Base-by-base conservation (phyloP, 345 rosid genomes). In the Camelina sativa region DNA sequence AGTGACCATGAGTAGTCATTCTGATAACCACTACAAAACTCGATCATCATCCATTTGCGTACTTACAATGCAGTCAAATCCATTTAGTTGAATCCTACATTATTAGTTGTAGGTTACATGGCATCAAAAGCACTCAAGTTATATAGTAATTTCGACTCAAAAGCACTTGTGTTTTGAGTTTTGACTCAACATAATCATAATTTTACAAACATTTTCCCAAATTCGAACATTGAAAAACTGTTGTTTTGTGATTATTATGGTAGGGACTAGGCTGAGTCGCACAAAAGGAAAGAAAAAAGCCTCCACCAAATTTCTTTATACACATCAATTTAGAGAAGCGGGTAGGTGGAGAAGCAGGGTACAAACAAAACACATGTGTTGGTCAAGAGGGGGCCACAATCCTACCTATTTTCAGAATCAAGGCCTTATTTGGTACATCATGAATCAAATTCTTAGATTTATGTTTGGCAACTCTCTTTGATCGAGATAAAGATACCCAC, bases 361-460 rank as follows among this genome's bases (percentile, higher is more conserved):
- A 66, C 72, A 75, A 75, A 67, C 32, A 30, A 32, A 34, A 69
- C 67, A 75, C 79, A 75, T 75, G 79, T 54, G 68, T 59, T 43
- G 68, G 46, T 22, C 16, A 23, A 13, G 12, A 34, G 15, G 68
- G 68, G 37, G 5, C 73, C 62, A 67, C 46, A 28, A 6, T 40
- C 55, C 55, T 69, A 75, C 79, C 79, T 67, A 61, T 67, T 67
- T 75, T 75, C 62, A 41, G 79, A 75, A 75, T 60, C 56, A 20
- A 67, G 68, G 62, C 73, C 56, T 52, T 51, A 43, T 75, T 67
- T 40, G 35, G 74, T 67, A 52, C 60, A 48, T 30, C 35, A 66
- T 66, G 10, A 66, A 28, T 37, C 17, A 0, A 22, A 56, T 23
- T 5, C 43, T 44, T 46, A 40, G 6, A 17, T 20, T 35, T 47